Base-by-base conservation (phyloP, 2,329 filamentous ascomycete genomes). In the Alternaria novae-zelandiae region DNA sequence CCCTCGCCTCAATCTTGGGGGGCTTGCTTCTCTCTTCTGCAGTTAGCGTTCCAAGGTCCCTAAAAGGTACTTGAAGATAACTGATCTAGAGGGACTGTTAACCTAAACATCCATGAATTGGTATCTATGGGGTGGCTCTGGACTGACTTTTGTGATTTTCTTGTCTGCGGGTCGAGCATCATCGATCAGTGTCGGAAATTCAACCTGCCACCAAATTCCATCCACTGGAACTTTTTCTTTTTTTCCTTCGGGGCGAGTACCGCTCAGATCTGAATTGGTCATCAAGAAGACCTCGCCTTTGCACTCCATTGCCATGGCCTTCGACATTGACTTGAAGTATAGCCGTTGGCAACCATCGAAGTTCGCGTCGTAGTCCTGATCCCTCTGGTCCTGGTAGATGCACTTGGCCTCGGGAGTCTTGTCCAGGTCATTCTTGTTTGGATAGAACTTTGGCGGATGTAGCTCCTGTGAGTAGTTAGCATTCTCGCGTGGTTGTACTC, bases 111-210 rank as follows among this genome's bases (percentile, higher is more conserved):
- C 36, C 36, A 41, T 41, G 36, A 41, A 41, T 5, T 17, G 36
- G 36, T 41, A 11, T 1, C 36, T 17, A 41, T 0, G 36, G 36
- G 2, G 36, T 41, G 36, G 8, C 36, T 41, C 8, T 41, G 23
- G 41, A 63, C 60, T 58, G n/a, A 63, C 55, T 49, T 50, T 63
- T 30, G 54, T 54, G 47, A 63, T 15, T 58, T 63, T 58, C 41
- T 54, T 54, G 49, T 50, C 44, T 20, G 13, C 26, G 41, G 54
- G n/a, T 49, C 60, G 60, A 10, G 57, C 58, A 23, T 41, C 41
- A 44, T 63, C 60, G 41, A 58, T 63, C 43, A 63, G 49, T 58
- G 60, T 63, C 54, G 60, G 60, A 50, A 63, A 63, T 43, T 63
- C 60, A 47, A 50, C 43, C 28, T 63, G 54, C 60, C 60, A 63